Conservation (phyloP, 2,329 filamentous ascomycete genomes). For the Talaromyces sp. region DNA sequence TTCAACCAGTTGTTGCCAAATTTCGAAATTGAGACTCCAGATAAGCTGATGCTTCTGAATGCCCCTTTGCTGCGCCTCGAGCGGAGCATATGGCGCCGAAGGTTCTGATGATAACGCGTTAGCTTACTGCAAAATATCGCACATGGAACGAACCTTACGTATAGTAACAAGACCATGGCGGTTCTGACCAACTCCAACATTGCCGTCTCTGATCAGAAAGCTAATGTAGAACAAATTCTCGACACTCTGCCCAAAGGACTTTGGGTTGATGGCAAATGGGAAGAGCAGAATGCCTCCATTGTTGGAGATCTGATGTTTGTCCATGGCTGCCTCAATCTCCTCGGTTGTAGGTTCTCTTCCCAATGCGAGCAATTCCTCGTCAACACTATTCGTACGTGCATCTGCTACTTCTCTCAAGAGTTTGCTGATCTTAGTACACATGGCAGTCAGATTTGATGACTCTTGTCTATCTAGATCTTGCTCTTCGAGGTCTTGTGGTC, state of each 20-base stretch:
- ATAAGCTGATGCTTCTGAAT: constrained; percentile 78
- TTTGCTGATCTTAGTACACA: constrained; percentile 71
- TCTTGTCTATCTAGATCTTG: constrained; percentile 73
- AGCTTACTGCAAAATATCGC: background rate
- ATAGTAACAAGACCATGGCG: constrained; percentile 72
- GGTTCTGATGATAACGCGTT: constrained; percentile 37
- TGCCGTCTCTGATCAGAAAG: constrained; percentile 86
- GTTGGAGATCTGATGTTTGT: constrained; percentile 61
- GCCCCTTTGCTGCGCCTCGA: constrained; percentile 50
- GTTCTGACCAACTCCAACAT: constrained; percentile 70
- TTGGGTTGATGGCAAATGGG: constrained; percentile 84
- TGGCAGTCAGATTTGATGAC: constrained; percentile 71
- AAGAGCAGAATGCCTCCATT: constrained; percentile 74
- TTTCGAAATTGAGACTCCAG: constrained; percentile 79
- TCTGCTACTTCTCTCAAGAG: constrained; percentile 50
- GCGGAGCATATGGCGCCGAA: constrained; percentile 46
- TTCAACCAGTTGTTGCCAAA: constrained; percentile 74
- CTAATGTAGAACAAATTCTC: constrained; percentile 97
- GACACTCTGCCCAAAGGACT: constrained; percentile 87
- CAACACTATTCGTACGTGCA: constrained; percentile 48
- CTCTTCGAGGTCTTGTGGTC: constrained; percentile 72
- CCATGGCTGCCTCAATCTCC: constrained; percentile 54
- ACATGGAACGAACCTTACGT: constrained; percentile 54
- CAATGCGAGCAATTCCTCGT: constrained; percentile 39
- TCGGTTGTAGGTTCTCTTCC: constrained; percentile 36